Conservation (phyloP, 306 rosid species). For the Quercus dentata region DNA sequence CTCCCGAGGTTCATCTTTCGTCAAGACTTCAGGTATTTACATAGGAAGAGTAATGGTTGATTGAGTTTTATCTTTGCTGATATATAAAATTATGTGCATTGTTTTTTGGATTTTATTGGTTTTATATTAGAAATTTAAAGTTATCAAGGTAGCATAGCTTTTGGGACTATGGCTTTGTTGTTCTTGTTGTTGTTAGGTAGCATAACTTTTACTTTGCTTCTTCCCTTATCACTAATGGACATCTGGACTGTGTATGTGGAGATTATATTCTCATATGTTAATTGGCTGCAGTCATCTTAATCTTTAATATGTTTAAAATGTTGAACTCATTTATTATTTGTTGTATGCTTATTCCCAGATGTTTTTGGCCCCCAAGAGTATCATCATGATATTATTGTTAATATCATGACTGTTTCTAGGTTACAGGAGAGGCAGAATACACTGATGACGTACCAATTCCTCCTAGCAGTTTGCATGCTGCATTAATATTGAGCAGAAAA, state of each 20-base stretch:
- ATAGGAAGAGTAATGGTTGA: neutral
- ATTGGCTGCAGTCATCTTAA: conserved; percentile 15
- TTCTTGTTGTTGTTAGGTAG: neutral
- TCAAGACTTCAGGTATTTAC: conserved; percentile 76
- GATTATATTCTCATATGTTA: conserved; percentile 1
- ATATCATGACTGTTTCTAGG: conserved; percentile 45
- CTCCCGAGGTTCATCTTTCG: conserved; percentile 93
- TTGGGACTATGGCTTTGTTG: neutral
- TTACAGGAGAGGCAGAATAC: conserved; percentile 92
- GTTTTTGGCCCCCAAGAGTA: neutral
- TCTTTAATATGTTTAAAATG: neutral
- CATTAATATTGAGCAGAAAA: conserved; percentile 75
- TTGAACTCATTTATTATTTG: neutral
- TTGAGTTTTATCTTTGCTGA: neutral
- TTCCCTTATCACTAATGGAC: neutral
- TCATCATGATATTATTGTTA: conserved; percentile 12
- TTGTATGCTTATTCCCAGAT: neutral
- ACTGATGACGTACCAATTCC: conserved; percentile 72
- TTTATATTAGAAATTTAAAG: neutral
- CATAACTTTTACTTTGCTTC: neutral
- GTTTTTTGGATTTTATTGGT: conserved; percentile 19
- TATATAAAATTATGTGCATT: neutral
- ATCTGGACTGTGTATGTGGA: neutral
- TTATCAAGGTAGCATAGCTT: neutral
- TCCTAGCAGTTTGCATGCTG: conserved; percentile 79